Percentiles rank a stretch among this genome's conserved stretches.
Evolutionary conservation across 768 basidiomycete species (phyloP).

Genomic region (Tulasnella sp.): DNA sequence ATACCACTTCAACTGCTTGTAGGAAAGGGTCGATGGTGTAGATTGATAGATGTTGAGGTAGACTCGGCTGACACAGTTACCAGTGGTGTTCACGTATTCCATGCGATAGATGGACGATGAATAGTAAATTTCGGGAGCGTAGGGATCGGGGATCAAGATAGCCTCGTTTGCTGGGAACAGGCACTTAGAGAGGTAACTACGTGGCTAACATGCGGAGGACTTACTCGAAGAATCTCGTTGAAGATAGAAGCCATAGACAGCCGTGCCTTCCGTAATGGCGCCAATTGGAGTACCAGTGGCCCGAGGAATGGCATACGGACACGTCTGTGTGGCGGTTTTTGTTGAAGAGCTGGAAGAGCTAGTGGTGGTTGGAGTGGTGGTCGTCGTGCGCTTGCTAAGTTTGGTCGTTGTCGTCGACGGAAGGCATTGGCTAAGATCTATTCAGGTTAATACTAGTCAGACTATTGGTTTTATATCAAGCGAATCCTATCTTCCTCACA

Average conservation of each 20-base stretch:
- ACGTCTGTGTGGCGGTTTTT: constrained; percentile 3
- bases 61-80: constrained; percentile 3
- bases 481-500: background rate
- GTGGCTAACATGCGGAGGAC: background rate
- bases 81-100: constrained; percentile 4
- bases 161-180: constrained; percentile 13
- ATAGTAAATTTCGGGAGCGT: background rate
- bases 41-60: constrained; percentile 15
- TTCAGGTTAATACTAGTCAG: background rate
- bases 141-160: background rate
- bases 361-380: background rate
- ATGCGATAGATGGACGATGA: constrained; percentile 8
- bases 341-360: background rate
- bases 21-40: background rate
- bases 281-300: constrained; percentile 10
- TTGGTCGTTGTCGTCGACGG: background rate
- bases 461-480: no score
- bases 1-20: constrained; percentile 7
- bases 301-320: background rate
- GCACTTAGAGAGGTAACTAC: background rate
- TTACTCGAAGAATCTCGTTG: constrained; percentile 19
- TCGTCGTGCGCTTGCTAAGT: no score
- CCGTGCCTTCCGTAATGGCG: background rate
- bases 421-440: constrained; percentile 1
- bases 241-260: constrained; percentile 20